phyloP scores from a whole-genome alignment of 176 grass and related monocot genomes.

The Carex cristatella region DNA sequence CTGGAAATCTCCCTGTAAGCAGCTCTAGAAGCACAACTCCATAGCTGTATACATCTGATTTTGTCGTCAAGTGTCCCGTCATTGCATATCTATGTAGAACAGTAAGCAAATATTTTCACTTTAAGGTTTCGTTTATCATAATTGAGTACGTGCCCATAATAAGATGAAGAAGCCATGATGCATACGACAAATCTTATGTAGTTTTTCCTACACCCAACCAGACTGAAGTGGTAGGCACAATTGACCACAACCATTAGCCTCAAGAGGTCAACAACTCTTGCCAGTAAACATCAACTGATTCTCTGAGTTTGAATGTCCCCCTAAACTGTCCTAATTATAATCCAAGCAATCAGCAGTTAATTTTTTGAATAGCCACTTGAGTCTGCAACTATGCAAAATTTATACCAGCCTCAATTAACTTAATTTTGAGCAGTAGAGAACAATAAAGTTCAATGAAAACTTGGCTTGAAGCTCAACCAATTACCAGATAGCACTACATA shows the following conservation, averaged over 20 bases:
- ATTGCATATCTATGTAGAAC: slow-evolving; percentile 65
- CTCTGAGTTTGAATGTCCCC: neutral
- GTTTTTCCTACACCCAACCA: neutral
- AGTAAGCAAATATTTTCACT: neutral
- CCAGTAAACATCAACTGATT: neutral
- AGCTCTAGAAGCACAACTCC: slow-evolving; percentile 94
- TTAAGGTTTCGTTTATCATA: neutral
- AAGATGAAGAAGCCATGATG: neutral
- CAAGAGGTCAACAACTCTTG: neutral
- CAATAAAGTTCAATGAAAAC: neutral
- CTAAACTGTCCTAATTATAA: neutral
- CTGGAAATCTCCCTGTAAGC: slow-evolving; percentile 88
- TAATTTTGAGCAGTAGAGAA: neutral
- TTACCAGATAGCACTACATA: neutral
- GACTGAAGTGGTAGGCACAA: neutral
- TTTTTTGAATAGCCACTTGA: neutral
- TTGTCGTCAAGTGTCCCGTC: slow-evolving; percentile 91
- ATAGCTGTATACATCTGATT: slow-evolving; percentile 98
- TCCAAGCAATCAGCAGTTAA: neutral
- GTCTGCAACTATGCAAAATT: neutral
- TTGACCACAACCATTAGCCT: neutral
- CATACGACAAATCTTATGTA: neutral
- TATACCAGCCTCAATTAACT: neutral
- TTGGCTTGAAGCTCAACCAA: neutral
- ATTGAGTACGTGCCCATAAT: neutral